A percentile compares a stretch with the other conserved stretches of the same genome.
Conservation (phyloP, 1,284 basidiomycete genomes). For the Sutorius eximius region DNA sequence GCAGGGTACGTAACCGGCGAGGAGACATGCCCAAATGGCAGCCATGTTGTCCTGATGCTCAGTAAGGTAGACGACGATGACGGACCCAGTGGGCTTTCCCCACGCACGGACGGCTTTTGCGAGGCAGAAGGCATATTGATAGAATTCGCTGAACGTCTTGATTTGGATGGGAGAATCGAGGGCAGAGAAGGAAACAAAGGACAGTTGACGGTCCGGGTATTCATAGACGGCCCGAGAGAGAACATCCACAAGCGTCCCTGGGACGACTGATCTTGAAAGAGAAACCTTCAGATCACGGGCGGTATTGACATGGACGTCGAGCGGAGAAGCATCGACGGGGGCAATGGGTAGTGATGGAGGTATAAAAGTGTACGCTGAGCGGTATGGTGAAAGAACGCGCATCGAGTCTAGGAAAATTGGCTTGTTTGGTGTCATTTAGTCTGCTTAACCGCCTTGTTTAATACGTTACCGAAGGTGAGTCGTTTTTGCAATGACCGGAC, state of each 20-base stretch:
- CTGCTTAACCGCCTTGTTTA: conserved; percentile 5
- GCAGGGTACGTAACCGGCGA: no score
- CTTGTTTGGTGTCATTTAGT: neutral
- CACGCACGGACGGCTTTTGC: no score
- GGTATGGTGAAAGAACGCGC: neutral
- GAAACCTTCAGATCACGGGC: no score
- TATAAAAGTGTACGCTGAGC: neutral
- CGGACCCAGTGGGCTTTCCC: no score
- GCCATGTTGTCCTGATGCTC: no score
- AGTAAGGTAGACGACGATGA: no score
- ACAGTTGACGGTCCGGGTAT: conserved; percentile 28
- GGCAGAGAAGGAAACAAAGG: conserved; percentile 34
- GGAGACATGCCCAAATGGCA: no score
- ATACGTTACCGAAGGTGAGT: conserved; percentile 9
- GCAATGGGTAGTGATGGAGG: conserved; percentile 8
- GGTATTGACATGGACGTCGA: no score
- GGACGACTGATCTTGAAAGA: no score
- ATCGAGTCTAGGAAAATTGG: conserved; percentile 6
- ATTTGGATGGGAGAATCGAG: conserved; percentile 20
- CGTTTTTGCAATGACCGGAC: neutral
- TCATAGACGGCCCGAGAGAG: conserved; percentile 20
- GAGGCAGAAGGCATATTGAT: no score
- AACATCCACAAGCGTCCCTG: conserved; percentile 10
- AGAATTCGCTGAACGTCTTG: no score
- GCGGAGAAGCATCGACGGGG: no score